Evolutionary conservation across 371 early-diverging fungal genomes (phyloP), one percentile per base, ranked within the genome.

Genomic region (Mortierella sp.): DNA sequence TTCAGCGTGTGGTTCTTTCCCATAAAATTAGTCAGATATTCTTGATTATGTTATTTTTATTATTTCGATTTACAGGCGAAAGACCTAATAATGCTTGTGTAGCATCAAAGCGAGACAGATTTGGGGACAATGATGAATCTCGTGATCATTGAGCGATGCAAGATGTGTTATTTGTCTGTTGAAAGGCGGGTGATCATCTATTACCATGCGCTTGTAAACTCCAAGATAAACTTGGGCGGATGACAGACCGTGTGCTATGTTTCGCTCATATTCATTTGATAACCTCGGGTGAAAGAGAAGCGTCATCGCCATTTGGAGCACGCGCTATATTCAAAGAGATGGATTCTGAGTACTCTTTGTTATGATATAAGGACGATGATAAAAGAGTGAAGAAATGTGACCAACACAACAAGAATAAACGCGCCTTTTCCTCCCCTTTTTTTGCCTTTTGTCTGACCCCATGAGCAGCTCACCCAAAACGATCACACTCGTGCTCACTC

Each of bases 391-490:
- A 22, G 61, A 61, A 61, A 61, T 61, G 61, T 61, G 61, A 61
- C 37, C 53, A 51, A 26, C 53, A 1, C 53, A 57, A 57, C 31
- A 23, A 59, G 29, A 54, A 17, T n/a, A 57, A 7, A 31, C 34
- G 19, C 19, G n/a, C n/a, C n/a, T n/a, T n/a, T n/a, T n/a, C n/a
- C 6, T 32, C 59, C 66, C 49, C 40, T 66, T 66, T 58, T 57
- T 45, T 58, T 26, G 13, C 29, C 31, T 51, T 23, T 58, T 35
- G 45, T 49, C 28, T n/a, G 67, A 67, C 60, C 67, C 67, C 67
- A 67, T 67, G 67, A 67, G 53, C 67, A 58, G 29, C 19, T 13
- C 55, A 51, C 17, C 22, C 22, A 54, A 13, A 3, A 54, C 55
- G 55, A 26, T 57, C 58, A 34, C 26, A 31, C 35, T 12, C 31